phyloP scores from a whole-genome alignment of 208 protist species.

The Leptomonas seymouri region DNA sequence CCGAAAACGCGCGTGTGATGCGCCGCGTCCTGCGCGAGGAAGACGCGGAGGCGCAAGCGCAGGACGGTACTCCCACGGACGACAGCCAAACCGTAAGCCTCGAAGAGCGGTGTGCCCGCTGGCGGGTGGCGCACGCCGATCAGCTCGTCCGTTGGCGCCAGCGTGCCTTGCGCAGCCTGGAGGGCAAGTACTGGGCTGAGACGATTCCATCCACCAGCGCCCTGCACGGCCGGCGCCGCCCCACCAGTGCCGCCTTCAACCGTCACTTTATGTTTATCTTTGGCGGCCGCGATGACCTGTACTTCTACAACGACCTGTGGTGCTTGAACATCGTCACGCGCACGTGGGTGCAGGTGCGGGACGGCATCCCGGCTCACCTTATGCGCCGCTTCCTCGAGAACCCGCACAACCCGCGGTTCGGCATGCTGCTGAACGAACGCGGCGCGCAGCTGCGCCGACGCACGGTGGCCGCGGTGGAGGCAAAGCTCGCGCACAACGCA shows the following conservation, averaged over 20 bases:
- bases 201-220: conserved; percentile 1
- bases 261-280: conserved; percentile 70
- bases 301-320: conserved; percentile 82
- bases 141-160: conserved; percentile 20
- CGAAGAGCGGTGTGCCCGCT: conserved; percentile 15
- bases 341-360: conserved; percentile 62
- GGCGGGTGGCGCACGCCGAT: conserved; percentile 17
- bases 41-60: not conserved
- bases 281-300: conserved; percentile 54
- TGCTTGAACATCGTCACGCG: conserved; percentile 58
- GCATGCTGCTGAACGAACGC: conserved; percentile 27
- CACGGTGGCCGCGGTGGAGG: conserved; percentile 11
- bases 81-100: not conserved
- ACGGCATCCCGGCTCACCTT: conserved; percentile 40
- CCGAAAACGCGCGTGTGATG: conserved; percentile 9
- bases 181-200: conserved; percentile 45
- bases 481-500: conserved; percentile 16
- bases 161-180: conserved; percentile 15
- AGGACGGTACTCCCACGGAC: not conserved
- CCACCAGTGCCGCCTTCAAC: conserved; percentile 47
- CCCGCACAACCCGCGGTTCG: conserved; percentile 34
- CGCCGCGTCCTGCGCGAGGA: conserved; percentile 10
- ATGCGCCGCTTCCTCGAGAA: conserved; percentile 45
- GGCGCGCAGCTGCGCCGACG: conserved; percentile 27
- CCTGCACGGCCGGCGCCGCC: conserved; percentile 55